These are phyloP conservation scores for Ophiostoma populinum DNA, from an alignment of 2,329 filamentous ascomycete genomes.

Conservation along the genomic window DNA sequence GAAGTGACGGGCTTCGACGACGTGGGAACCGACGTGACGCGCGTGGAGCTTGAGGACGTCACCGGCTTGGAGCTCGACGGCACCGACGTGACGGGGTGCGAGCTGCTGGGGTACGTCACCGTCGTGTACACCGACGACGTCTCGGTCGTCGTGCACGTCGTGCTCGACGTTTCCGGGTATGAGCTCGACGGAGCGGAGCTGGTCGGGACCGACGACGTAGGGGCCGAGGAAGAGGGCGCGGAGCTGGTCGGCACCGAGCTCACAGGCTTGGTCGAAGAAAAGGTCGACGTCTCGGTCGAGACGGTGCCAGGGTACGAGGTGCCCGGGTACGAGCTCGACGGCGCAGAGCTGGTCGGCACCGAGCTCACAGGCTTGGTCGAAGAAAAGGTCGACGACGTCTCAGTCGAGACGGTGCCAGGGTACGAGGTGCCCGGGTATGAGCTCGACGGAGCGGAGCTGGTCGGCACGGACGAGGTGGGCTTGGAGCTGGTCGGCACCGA, in stretches of 20 bases:
- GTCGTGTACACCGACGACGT: background rate
- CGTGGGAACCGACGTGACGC: background rate
- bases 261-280: background rate
- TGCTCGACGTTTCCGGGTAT: no score
- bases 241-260: constrained; percentile 1
- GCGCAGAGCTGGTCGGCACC: background rate
- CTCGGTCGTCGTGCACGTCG: no score
- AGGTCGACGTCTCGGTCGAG: no score
- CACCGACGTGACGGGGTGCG: background rate
- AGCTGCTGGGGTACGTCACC: background rate
- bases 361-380: background rate
- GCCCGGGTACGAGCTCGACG: background rate
- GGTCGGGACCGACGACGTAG: background rate
- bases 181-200: background rate
- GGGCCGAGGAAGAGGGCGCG: background rate
- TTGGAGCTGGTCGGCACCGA: background rate
- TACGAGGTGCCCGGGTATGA: no score
- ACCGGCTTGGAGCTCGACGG: no score
- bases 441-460: background rate
- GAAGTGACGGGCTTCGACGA: background rate
- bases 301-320: background rate
- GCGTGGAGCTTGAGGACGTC: background rate
- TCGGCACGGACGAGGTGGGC: background rate
- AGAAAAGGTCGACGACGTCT: no score
- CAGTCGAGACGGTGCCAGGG: no score